Evolutionary conservation across 176 grass and related monocot genomes (phyloP).

Genomic region (Avena sativa): DNA sequence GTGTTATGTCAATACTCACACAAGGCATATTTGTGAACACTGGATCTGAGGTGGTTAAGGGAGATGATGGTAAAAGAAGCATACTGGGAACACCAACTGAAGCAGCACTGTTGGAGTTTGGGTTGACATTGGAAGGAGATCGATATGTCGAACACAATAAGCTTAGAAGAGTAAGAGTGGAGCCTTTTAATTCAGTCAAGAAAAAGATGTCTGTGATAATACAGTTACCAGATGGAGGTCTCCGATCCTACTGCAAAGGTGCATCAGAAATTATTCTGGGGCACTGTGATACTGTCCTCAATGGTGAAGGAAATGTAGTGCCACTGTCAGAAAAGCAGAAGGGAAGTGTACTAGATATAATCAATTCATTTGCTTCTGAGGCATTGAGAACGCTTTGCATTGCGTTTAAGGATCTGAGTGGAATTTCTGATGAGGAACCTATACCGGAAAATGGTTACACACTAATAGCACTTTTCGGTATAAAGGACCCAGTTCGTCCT

Average conservation of each 20-base stretch:
- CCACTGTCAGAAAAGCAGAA: constrained; percentile 54
- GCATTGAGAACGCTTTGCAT: constrained; percentile 87
- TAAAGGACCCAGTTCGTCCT: constrained; percentile 89
- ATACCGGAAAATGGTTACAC: constrained; percentile 78
- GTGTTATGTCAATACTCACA: constrained; percentile 53
- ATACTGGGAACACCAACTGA: constrained; percentile 86
- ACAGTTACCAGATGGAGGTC: constrained; percentile 61
- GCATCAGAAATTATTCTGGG: constrained; percentile 81
- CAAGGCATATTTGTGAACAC: constrained; percentile 94
- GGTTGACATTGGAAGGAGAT: constrained; percentile 61
- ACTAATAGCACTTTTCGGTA: constrained; percentile 81
- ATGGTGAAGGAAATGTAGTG: constrained; percentile 51
- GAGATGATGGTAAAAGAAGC: constrained; percentile 64
- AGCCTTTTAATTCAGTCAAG: constrained; percentile 92
- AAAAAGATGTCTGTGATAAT: constrained; percentile 94
- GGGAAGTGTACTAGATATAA: constrained; percentile 49
- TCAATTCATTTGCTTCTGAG: constrained; percentile 73
- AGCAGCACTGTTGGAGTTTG: constrained; percentile 83
- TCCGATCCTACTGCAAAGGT: constrained; percentile 84
- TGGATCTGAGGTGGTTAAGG: constrained; percentile 71
- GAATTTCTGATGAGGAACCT: constrained; percentile 50
- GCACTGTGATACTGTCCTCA: constrained; percentile 61
- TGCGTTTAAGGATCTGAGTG: constrained; percentile 74
- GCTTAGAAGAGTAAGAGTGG: constrained; percentile 60
- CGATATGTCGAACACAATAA: constrained; percentile 46